These are phyloP conservation scores for Mycocalia duriaeana DNA, from an alignment of 1,284 basidiomycete species.

Conservation along the genomic window DNA sequence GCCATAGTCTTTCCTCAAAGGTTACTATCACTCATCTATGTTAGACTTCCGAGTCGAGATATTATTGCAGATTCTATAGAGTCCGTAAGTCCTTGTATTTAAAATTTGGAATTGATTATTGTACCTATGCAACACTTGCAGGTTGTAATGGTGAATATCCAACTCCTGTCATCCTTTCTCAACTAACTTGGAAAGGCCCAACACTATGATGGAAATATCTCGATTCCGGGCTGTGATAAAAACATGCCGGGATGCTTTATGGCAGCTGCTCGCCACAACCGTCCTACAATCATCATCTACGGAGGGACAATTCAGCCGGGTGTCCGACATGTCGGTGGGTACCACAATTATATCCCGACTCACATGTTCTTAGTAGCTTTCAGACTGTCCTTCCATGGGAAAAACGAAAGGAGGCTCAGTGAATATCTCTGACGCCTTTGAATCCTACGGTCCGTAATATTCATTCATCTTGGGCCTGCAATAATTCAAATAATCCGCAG, in stretches of 20 bases:
- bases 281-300: conserved; percentile 82
- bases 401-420: conserved; percentile 74
- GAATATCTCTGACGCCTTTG: conserved; percentile 81
- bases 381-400: conserved; percentile 77
- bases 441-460: conserved; percentile 59
- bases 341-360: background rate
- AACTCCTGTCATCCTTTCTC: conserved; percentile 2
- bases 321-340: conserved; percentile 53
- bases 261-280: conserved; percentile 78
- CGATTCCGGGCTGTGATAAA: conserved; percentile 84
- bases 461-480: no score
- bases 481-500: no score
- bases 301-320: conserved; percentile 82
- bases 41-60: conserved; percentile 81
- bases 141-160: conserved; percentile 57
- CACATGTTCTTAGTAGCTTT: conserved; percentile 1
- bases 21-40: background rate
- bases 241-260: conserved; percentile 92
- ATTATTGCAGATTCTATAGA: conserved; percentile 90
- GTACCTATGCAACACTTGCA: conserved; percentile 18
- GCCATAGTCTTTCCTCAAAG: conserved; percentile 17
- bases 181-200: conserved; percentile 49
- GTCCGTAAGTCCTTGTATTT: conserved; percentile 45
- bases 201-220: conserved; percentile 85
- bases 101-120: background rate